phyloP scores from a whole-genome alignment of 2,329 filamentous ascomycete genomes.

The Phaeosphaeriaceae sp. region DNA sequence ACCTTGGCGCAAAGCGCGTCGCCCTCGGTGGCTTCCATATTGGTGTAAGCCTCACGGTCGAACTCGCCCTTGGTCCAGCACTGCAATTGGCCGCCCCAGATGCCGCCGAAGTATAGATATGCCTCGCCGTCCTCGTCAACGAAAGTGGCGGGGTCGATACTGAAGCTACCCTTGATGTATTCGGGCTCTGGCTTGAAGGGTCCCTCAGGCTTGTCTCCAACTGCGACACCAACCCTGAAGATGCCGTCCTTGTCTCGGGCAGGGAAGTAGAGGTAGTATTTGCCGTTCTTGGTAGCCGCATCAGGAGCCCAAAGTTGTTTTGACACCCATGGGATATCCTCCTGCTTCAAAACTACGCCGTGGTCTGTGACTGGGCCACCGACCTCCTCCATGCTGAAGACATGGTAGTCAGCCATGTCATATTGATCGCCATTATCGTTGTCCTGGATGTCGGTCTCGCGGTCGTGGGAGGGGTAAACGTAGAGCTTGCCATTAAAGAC shows the following conservation, averaged over 20 bases:
- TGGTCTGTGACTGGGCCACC: conserved; percentile 72
- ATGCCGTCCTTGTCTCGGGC: conserved; percentile 73
- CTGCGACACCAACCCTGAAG: conserved; percentile 78
- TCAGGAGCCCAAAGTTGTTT: conserved; percentile 86
- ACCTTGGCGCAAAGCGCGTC: conserved; percentile 71
- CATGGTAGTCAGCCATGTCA: conserved; percentile 85
- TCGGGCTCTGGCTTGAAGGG: conserved; percentile 72
- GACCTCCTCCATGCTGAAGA: conserved; percentile 69
- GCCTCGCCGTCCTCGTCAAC: conserved; percentile 71
- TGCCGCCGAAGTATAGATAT: conserved; percentile 78
- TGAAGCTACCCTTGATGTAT: conserved; percentile 73
- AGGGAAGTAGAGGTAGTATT: conserved; percentile 80
- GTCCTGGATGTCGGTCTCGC: conserved; percentile 74
- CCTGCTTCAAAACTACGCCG: conserved; percentile 69
- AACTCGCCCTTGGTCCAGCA: conserved; percentile 72
- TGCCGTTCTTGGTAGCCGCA: conserved; percentile 71
- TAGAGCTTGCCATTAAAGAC: conserved; percentile 79
- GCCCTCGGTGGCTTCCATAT: conserved; percentile 46
- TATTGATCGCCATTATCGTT: conserved; percentile 89
- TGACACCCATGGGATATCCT: conserved; percentile 76
- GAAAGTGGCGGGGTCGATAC: conserved; percentile 78
- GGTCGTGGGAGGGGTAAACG: conserved; percentile 82
- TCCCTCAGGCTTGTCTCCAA: conserved; percentile 68
- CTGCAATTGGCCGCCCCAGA: conserved; percentile 83
- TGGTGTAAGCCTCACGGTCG: conserved; percentile 49